A percentile compares a stretch with the other conserved stretches of the same genome.
Evolutionary conservation across 2,329 filamentous ascomycete species (phyloP).

Genomic region (Ascochyta pisi): DNA sequence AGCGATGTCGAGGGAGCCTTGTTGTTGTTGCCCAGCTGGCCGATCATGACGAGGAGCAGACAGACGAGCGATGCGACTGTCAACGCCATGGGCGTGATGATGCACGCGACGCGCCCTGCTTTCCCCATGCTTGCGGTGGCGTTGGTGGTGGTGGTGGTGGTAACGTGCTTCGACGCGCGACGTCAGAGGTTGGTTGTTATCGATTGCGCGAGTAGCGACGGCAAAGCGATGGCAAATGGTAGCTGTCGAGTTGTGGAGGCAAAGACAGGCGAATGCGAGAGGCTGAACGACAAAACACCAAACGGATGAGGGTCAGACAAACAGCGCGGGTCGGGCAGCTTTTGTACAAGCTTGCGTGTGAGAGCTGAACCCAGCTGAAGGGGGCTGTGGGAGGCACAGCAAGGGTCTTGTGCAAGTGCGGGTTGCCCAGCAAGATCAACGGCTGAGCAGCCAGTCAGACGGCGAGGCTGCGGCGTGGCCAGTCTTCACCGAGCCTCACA

Average conservation of each 20-base stretch:
- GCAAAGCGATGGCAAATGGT: background rate
- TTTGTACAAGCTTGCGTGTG: slow-evolving; percentile 18
- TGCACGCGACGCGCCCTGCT: slow-evolving; percentile 82
- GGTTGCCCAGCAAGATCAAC: slow-evolving; percentile 8
- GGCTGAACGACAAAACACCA: slow-evolving; percentile 12
- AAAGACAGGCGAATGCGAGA: slow-evolving; percentile 9
- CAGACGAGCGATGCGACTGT: slow-evolving; percentile 79
- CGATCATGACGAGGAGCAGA: slow-evolving; percentile 64
- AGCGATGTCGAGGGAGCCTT: slow-evolving; percentile 48
- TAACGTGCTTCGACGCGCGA: slow-evolving; percentile 5
- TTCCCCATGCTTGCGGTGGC: slow-evolving; percentile 65
- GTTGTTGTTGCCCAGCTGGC: slow-evolving; percentile 58
- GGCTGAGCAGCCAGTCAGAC: slow-evolving; percentile 2
- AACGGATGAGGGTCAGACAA: slow-evolving; percentile 10
- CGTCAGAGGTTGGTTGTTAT: slow-evolving; percentile 14
- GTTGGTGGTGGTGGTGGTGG: slow-evolving; percentile 6
- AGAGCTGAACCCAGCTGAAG: slow-evolving; percentile 24
- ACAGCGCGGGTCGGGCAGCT: slow-evolving; percentile 14
- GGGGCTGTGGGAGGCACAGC: slow-evolving; percentile 20
- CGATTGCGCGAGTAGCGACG: slow-evolving; percentile 2
- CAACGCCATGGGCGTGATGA: slow-evolving; percentile 83
- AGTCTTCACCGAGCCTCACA: slow-evolving; percentile 31
- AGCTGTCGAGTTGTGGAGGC: background rate
- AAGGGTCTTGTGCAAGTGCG: slow-evolving; percentile 10
- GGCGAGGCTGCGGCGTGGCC: slow-evolving; percentile 6